Conservation (phyloP, 1,139 yeast species). For the Candida dubliniensis region DNA sequence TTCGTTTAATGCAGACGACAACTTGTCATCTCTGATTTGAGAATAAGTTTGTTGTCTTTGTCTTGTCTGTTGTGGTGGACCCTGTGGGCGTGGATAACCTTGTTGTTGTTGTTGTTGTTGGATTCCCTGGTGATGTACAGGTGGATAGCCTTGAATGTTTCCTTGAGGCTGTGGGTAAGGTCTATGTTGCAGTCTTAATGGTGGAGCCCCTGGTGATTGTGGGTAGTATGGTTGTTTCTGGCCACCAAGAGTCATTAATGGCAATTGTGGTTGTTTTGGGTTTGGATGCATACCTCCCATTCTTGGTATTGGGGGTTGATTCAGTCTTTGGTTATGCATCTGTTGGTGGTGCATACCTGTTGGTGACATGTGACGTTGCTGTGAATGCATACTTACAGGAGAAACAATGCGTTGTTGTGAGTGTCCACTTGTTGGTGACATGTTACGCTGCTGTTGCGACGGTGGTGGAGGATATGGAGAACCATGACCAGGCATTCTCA, state of each 20-base stretch:
- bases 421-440: not conserved
- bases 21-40: slow-evolving; percentile 18
- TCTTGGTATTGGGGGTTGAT: not conserved
- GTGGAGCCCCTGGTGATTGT: slow-evolving; percentile 9
- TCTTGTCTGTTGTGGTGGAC: not conserved
- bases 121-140: not conserved
- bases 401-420: not conserved
- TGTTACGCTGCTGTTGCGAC: not conserved
- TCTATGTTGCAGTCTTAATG: slow-evolving; percentile 12
- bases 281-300: not conserved
- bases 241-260: not conserved
- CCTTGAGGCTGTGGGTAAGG: slow-evolving; percentile 7
- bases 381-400: not conserved
- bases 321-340: not conserved
- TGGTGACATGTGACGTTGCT: not conserved
- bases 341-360: not conserved
- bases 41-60: slow-evolving; percentile 12
- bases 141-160: not conserved
- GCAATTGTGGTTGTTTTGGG: not conserved
- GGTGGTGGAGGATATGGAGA: not conserved
- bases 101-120: slow-evolving; percentile 3
- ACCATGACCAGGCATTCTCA: too few species aligned
- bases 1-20: slow-evolving; percentile 32
- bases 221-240: not conserved
- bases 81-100: slow-evolving; percentile 1